phyloP scores from a whole-genome alignment of 139 green algal genomes.

The Coelastrella sp. region DNA sequence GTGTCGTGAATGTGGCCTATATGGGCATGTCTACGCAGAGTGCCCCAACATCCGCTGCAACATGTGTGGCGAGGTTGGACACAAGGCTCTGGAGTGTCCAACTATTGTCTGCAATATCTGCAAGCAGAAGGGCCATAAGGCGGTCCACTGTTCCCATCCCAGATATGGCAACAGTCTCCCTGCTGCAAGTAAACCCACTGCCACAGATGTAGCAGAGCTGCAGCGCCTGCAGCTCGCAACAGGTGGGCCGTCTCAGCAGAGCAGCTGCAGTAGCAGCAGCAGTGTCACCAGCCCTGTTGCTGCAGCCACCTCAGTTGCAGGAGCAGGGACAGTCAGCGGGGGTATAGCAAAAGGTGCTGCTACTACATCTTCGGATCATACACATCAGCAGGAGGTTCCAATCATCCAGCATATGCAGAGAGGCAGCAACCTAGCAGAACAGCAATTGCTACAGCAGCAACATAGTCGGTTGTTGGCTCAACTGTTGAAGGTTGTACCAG shows the following conservation, averaged over 20 bases:
- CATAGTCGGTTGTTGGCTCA: conserved; percentile 25
- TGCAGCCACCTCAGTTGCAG: not conserved
- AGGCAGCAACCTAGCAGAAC: not conserved
- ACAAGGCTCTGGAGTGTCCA: conserved; percentile 44
- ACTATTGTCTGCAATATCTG: conserved; percentile 42
- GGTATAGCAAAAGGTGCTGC: not conserved
- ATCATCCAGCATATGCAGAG: conserved; percentile 1
- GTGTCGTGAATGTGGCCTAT: conserved; percentile 43
- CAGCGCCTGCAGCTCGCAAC: not conserved
- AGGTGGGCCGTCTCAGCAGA: not conserved
- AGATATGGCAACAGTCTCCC: not conserved
- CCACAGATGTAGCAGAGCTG: not conserved
- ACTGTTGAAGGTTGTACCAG: conserved; percentile 22
- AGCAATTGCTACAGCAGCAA: conserved; percentile 38
- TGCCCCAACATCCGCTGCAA: conserved; percentile 45
- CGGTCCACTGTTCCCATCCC: not conserved
- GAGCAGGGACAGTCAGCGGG: conserved; percentile 1
- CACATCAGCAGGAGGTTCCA: not conserved
- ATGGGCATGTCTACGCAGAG: conserved; percentile 41
- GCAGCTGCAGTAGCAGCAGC: conserved; percentile 36
- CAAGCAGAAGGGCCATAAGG: conserved; percentile 43
- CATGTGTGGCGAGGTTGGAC: conserved; percentile 32
- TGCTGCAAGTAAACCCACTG: conserved; percentile 3
- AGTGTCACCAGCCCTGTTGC: not conserved
- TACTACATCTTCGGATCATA: not conserved